Conservation (phyloP, 1,139 yeast genomes). For the Blastobotrys apis region DNA sequence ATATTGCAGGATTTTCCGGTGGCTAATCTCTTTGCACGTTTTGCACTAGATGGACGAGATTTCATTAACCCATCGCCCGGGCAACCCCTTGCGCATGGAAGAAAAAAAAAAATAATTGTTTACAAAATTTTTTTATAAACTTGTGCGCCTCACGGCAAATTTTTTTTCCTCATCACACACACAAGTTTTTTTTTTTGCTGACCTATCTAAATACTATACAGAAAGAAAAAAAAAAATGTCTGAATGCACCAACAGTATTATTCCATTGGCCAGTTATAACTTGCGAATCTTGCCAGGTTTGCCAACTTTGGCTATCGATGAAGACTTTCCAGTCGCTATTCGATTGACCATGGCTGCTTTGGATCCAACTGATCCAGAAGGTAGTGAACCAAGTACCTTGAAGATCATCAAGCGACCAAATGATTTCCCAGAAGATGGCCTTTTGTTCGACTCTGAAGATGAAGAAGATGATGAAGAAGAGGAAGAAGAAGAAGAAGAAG, state of each 20-base stretch:
- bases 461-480: conserved; percentile 52
- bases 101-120: not conserved
- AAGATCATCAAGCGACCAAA: conserved; percentile 76
- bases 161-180: not conserved
- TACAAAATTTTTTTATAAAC: conserved; percentile 4
- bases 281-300: conserved; percentile 79
- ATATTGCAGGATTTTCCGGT: no score
- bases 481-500: conserved; percentile 42
- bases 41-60: no score
- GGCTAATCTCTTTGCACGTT: no score
- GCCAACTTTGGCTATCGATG: conserved; percentile 82
- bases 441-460: conserved; percentile 46
- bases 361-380: conserved; percentile 81
- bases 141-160: not conserved
- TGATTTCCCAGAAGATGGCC: conserved; percentile 48
- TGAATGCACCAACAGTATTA: conserved; percentile 35
- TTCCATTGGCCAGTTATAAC: conserved; percentile 83
- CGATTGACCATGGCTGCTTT: conserved; percentile 93
- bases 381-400: conserved; percentile 74
- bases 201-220: no score
- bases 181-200: not conserved
- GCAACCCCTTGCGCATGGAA: not conserved
- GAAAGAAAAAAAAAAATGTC: conserved; percentile 13
- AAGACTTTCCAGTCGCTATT: conserved; percentile 81
- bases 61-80: no score